A percentile compares a stretch with the other conserved stretches of the same genome.
Evolutionary conservation across 2,329 filamentous ascomycete genomes (phyloP).

Genomic region (Curvularia eragrostidis): DNA sequence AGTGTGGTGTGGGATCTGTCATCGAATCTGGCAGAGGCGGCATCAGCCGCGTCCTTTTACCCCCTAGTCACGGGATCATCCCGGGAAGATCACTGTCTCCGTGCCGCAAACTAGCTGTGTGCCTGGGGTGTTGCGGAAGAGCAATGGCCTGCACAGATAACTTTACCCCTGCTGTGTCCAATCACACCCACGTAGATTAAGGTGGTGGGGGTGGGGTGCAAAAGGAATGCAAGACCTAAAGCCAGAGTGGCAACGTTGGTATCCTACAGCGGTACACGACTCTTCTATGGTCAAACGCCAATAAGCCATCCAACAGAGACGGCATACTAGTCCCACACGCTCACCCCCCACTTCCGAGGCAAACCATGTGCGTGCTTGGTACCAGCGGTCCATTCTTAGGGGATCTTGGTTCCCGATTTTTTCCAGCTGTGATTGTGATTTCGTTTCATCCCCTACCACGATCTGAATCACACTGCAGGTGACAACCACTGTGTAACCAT

Average conservation of each 20-base stretch:
- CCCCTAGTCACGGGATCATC: neutral
- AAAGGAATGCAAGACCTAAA: slow-evolving; percentile 4
- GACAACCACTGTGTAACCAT: slow-evolving; percentile 13
- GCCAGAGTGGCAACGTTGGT: neutral
- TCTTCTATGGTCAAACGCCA: neutral
- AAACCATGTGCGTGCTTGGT: neutral
- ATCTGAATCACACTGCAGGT: slow-evolving; percentile 10
- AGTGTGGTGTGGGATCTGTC: neutral
- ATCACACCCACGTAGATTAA: neutral
- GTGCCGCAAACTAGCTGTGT: neutral
- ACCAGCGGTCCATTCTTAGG: neutral
- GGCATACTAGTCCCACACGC: neutral
- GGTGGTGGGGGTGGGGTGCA: neutral
- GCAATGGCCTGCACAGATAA: neutral
- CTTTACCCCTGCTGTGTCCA: neutral
- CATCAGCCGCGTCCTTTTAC: neutral
- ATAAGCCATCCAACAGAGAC: slow-evolving; percentile 1
- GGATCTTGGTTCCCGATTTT: neutral
- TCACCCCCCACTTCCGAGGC: neutral
- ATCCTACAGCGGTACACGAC: neutral
- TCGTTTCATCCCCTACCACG: slow-evolving; percentile 2
- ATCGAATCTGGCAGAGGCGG: neutral
- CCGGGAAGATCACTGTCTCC: neutral
- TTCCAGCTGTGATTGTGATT: neutral
- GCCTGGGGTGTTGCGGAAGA: neutral